These are phyloP conservation scores for Gleditsia sinensis DNA, from an alignment of 306 rosid species.

Conservation along the genomic window DNA sequence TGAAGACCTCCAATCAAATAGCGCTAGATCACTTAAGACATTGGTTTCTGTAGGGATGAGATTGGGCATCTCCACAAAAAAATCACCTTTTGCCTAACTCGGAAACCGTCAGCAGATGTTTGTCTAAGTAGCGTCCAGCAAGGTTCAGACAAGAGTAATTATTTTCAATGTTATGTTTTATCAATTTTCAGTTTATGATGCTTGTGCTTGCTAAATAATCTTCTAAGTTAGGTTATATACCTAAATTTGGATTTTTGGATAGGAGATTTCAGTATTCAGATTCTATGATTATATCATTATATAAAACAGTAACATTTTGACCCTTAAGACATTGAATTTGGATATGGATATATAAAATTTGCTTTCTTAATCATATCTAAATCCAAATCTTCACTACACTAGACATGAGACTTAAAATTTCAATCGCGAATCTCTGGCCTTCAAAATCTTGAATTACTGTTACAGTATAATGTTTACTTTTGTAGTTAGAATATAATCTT, in stretches of 20 bases:
- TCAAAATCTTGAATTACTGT: constrained; percentile 23
- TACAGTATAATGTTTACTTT: constrained; percentile 21
- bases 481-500: not conserved
- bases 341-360: constrained; percentile 16
- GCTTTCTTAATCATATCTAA: constrained; percentile 19
- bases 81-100: constrained; percentile 42
- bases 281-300: not conserved
- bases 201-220: constrained; percentile 8
- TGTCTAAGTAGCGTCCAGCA: constrained; percentile 66
- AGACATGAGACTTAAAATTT: constrained; percentile 16
- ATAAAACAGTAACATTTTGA: constrained; percentile 25
- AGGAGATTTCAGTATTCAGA: not conserved
- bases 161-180: constrained; percentile 8
- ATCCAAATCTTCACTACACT: constrained; percentile 27
- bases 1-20: constrained; percentile 77
- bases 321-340: constrained; percentile 28
- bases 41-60: constrained; percentile 85
- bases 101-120: too few species aligned
- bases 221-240: not conserved
- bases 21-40: constrained; percentile 87
- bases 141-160: constrained; percentile 53
- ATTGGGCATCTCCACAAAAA: constrained; percentile 69
- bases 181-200: constrained; percentile 18
- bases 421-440: constrained; percentile 9
- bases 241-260: constrained; percentile 22